Evolutionary conservation across 1,139 yeast species (phyloP), one percentile per base, ranked within the genome.

Genomic region (Kazachstania sp.): DNA sequence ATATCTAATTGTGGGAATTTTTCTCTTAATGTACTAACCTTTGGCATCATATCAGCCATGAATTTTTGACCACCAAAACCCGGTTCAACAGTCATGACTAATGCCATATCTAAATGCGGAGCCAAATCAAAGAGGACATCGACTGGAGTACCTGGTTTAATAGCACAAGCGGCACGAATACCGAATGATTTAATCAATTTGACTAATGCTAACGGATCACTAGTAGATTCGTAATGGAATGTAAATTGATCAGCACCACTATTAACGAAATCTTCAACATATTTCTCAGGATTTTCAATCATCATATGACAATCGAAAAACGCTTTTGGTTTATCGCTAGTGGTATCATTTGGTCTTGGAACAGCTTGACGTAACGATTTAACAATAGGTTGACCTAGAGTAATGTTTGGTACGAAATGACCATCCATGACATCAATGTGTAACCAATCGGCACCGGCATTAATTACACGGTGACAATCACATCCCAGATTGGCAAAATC

Each of bases 351-450:
- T 38, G 72, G 77, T 58, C 78, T 71, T 45, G 97, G 97, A 46
- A 90, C 75, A 49, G 80, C 79, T 54, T 78, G 75, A 61, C 98
- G 79, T 60, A 92, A 75, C 39, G 90, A 81, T 50, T 79, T 71
- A 49, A 92, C 88, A 47, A 92, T 80, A 49, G 96, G 95, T 40
- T 95, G 87, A 15, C 98, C 98, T 64, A 92, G 74, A 5, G 97
- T 82, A 59, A 92, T 83, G 71, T 94, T 92, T 56, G 98, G 98
- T 44, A 94, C 98, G 67, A 92, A 92, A 69, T 92, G 92, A 47
- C 98, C 97, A 66, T 92, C 99, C 99, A 92, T 92, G 45, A 92
- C 94, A 67, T 92, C 99, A 48, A 92, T 81, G 68, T 92, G 99
- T 53, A 94, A 79, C 99, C 99, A 92, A 59, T 92, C 95, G 35